Conservation (phyloP, 306 rosid genomes). For the Acmispon strigosus region DNA sequence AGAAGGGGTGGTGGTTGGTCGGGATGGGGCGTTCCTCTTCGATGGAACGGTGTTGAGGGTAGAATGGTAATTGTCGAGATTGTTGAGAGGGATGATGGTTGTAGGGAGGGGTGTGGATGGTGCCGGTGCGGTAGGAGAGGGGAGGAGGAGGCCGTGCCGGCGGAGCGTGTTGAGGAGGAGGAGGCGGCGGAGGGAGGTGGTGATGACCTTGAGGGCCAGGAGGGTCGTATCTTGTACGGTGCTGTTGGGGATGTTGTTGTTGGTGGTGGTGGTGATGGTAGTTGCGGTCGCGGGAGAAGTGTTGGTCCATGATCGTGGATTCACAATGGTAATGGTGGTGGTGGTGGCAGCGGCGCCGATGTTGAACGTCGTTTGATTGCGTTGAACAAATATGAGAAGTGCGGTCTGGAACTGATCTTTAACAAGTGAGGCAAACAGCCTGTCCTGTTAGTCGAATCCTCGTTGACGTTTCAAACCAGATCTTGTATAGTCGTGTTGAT, state of each 20-base stretch:
- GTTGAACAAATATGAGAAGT: too few species aligned
- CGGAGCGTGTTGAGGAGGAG: background rate
- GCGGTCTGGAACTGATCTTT: too few species aligned
- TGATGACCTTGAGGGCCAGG: background rate
- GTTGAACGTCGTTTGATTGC: too few species aligned
- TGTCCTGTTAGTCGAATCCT: too few species aligned
- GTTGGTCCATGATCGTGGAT: slow-evolving; percentile 18
- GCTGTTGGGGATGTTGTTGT: too few species aligned
- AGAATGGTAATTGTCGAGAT: slow-evolving; percentile 6
- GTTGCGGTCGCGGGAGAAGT: slow-evolving; percentile 14
- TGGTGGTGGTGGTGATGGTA: background rate
- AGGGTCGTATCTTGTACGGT: slow-evolving; percentile 21
- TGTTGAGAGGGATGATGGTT: background rate
- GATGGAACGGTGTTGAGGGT: background rate
- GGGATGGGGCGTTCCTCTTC: slow-evolving; percentile 9
- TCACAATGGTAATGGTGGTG: too few species aligned
- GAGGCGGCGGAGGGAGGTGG: slow-evolving; percentile 7
- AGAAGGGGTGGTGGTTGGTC: background rate
- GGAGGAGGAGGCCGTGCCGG: background rate
- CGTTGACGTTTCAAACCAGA: too few species aligned
- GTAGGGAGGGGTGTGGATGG: background rate
- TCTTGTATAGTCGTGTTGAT: too few species aligned
- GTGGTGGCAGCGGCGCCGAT: background rate
- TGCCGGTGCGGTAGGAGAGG: background rate
- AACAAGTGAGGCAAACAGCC: too few species aligned